Base-by-base conservation (phyloP, 2,329 filamentous ascomycete genomes). In the Talaromyces sp. region DNA sequence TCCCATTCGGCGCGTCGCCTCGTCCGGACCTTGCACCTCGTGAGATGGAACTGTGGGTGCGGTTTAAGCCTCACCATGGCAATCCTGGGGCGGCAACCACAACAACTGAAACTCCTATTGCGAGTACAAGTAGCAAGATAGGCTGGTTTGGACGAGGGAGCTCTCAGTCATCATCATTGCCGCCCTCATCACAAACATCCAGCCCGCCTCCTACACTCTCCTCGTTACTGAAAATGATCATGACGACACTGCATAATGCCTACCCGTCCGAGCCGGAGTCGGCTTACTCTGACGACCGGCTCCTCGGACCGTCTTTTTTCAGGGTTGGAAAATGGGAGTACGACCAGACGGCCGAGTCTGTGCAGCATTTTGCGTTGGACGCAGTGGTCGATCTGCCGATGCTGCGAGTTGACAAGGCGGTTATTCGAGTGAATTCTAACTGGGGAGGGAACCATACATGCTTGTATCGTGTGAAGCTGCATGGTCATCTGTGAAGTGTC, bases 41-140 rank as follows among this genome's bases (percentile, higher is more conserved):
- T 57, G 80, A 88, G 2, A 84, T 93, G 61, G 90, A 93, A 70
- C 72, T 93, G 9, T 91, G 88, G 82, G 86, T 82, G 5, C 78
- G 81, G 44, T 82, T 88, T 62, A 77, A 80, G 19, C 60, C 57
- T 19, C 58, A 58, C 39, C 15, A 30, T 8, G 39, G 32, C 1
- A 42, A 44, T 2, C 39, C 57, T 47, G 44, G 32, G 51, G 52
- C 47, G 25, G 17, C 47, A 8, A 17, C 49, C 10, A 32, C 49
- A 55, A 22, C 56, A 36, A 62, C 56, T 8, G 52, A 59, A 15
- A 28, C 57, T 1, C 22, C 53, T 15, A 27, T 56, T 3, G 47
- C 53, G 17, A 61, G 47, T 33, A 36, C 36, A 44, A 33, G 30
- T 44, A 28, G 49, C 32, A 59, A 39, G 11, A 15, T 15, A 25